These are phyloP conservation scores for Colletotrichum sp. DNA, from an alignment of 2,329 filamentous ascomycete species.

Conservation along the genomic window DNA sequence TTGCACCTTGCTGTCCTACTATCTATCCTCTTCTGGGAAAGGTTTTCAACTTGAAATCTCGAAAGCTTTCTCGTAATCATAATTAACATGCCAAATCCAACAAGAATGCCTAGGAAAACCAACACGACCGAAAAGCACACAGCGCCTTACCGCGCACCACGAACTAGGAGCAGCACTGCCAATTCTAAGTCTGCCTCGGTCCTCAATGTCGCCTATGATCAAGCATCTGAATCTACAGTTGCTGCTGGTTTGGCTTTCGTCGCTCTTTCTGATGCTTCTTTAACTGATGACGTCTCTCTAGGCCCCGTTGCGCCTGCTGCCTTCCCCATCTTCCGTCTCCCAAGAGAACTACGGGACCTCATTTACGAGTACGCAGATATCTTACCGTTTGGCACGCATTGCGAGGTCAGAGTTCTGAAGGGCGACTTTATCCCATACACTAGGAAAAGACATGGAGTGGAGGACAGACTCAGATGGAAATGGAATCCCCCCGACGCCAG, in stretches of 20 bases:
- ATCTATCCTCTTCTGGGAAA: background rate
- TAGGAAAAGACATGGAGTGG: too few relatives aligned
- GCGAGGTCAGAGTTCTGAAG: too few relatives aligned
- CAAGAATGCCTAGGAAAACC: background rate
- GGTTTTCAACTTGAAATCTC: fast-evolving
- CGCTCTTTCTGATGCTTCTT: background rate
- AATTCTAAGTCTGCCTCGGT: background rate
- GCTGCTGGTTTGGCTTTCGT: fast-evolving
- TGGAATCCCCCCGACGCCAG: too few relatives aligned
- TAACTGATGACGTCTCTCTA: background rate
- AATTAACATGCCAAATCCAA: background rate
- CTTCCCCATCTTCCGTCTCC: background rate
- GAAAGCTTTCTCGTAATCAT: background rate
- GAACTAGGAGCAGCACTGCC: background rate
- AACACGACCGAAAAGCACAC: background rate
- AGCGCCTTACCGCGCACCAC: background rate
- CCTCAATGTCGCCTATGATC: background rate
- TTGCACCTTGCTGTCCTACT: background rate
- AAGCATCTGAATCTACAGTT: fast-evolving
- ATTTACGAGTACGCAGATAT: background rate
- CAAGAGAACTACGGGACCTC: background rate
- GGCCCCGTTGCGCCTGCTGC: background rate
- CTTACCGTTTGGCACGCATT: background rate
- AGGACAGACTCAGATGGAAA: too few relatives aligned
- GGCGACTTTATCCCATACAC: too few relatives aligned